These are phyloP conservation scores for Cichorium intybus DNA, from an alignment of 140 eudicot species.

Conservation along the genomic window DNA sequence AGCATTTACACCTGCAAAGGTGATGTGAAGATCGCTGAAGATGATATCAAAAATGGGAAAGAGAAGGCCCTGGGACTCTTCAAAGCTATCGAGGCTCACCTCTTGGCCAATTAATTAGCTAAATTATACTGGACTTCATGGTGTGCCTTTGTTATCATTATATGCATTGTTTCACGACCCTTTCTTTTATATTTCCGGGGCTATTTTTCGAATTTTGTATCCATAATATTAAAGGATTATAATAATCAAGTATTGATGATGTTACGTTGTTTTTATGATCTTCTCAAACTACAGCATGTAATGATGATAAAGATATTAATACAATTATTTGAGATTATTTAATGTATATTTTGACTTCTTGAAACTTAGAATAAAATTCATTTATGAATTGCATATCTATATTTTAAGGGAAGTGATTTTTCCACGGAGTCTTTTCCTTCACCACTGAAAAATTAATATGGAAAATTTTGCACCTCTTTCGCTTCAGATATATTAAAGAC, in stretches of 20 bases:
- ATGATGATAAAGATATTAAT: too few relatives aligned
- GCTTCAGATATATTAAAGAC: too few relatives aligned
- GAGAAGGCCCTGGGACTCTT: neutral
- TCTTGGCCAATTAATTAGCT: constrained; percentile 15
- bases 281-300: too few relatives aligned
- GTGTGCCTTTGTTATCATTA: neutral
- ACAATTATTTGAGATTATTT: too few relatives aligned
- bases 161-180: neutral
- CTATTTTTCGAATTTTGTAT: neutral
- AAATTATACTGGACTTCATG: neutral
- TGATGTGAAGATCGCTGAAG: constrained; percentile 6
- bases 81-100: constrained; percentile 32
- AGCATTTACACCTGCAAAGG: constrained; percentile 3
- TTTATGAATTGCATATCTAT: too few relatives aligned
- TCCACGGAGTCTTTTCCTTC: too few relatives aligned
- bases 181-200: neutral
- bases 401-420: too few relatives aligned
- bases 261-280: too few relatives aligned
- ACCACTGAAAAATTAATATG: too few relatives aligned
- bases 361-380: too few relatives aligned
- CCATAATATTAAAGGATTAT: neutral
- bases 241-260: neutral
- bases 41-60: constrained; percentile 11
- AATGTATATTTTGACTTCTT: too few relatives aligned
- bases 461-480: too few relatives aligned